Base-by-base conservation (phyloP, 257 asterid species). In the Fraxinus americana region DNA sequence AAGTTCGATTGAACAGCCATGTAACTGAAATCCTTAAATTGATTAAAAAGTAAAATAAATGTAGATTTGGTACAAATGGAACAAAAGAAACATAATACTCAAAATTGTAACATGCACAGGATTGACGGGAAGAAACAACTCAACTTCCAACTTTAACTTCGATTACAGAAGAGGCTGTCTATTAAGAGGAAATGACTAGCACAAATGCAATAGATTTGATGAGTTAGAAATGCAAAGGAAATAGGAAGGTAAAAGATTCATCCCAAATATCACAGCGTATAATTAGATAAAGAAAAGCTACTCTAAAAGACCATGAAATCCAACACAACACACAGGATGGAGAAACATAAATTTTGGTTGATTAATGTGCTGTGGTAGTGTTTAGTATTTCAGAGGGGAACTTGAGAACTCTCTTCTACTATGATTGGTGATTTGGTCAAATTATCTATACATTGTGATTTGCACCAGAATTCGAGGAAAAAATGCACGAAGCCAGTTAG, bases 1-100 rank as follows among this genome's bases (percentile, higher is more conserved):
- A 78, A 77, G 77, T 73, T 35, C 43, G 80, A 67, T 77, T 66
- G 63, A 32, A 71, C 65, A 74, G 76, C 74, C 34, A 70, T 32
- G 69, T 45, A n/a, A 70, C 59, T 74, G 45, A 65, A 75, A 80
- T 65, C 66, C 65, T 41, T 78, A n/a, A 21, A 7, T 54, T 14
- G 57, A 48, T 7, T 14, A 19, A 17, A 32, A 21, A n/a, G 10
- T 1, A 10, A 48, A 13, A 65, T 14, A 6, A 57, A 57, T 57
- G 66, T 6, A 50, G 79, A 67, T 7, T 70, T 48, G 27, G 14
- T n/a, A 52, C 1, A 71, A 76, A 35, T 38, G 29, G 17, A 66
- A 81, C 13, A 35, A 21, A 41, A 76, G 41, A 41, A 41, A 75
- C 67, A 43, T 48, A 16, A 45, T 25, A 38, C 69, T 57, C 32